These are phyloP conservation scores for Pyropia haitanensis DNA, from an alignment of 23 red algal species.

Conservation along the genomic window DNA sequence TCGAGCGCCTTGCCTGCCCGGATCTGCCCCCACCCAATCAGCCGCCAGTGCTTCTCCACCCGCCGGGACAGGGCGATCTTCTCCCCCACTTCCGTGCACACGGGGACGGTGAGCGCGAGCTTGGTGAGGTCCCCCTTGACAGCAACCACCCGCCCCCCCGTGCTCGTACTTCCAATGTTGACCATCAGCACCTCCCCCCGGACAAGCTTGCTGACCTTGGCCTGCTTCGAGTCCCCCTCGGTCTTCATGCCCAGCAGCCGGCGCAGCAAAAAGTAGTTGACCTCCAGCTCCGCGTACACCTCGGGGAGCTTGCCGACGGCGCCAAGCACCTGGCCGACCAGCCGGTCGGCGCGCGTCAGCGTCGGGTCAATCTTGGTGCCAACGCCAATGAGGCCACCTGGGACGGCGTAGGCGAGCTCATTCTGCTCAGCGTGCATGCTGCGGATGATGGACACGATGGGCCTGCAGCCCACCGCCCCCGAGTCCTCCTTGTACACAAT, in stretches of 20 bases:
- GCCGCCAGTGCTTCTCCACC: constrained; percentile 95
- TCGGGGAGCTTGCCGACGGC: constrained; percentile 80
- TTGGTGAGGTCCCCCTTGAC: constrained; percentile 91
- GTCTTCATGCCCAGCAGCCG: constrained; percentile 89
- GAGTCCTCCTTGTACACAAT: constrained; percentile 61
- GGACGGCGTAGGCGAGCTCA: constrained; percentile 85
- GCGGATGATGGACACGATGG: constrained; percentile 85
- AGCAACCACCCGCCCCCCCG: constrained; percentile 81
- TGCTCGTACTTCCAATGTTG: constrained; percentile 91
- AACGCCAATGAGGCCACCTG: constrained; percentile 96
- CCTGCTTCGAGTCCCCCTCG: constrained; percentile 73
- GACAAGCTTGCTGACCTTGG: constrained; percentile 76
- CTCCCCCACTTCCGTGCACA: constrained; percentile 86
- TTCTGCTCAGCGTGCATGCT: constrained; percentile 96
- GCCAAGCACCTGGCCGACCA: constrained; percentile 91
- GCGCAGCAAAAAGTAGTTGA: constrained; percentile 96
- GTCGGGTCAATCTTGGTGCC: constrained; percentile 98
- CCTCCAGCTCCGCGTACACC: constrained; percentile 83
- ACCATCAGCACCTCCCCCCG: constrained; percentile 94
- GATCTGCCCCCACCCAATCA: constrained; percentile 99
- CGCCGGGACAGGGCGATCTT: constrained; percentile 94
- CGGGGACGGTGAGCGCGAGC: constrained; percentile 71
- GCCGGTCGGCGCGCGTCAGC: constrained; percentile 87
- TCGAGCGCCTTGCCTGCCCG: constrained; percentile 53
- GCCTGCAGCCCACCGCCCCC: constrained; percentile 56